Conservation (phyloP, 768 basidiomycete genomes). For the Holtermanniella nyarrowii region DNA sequence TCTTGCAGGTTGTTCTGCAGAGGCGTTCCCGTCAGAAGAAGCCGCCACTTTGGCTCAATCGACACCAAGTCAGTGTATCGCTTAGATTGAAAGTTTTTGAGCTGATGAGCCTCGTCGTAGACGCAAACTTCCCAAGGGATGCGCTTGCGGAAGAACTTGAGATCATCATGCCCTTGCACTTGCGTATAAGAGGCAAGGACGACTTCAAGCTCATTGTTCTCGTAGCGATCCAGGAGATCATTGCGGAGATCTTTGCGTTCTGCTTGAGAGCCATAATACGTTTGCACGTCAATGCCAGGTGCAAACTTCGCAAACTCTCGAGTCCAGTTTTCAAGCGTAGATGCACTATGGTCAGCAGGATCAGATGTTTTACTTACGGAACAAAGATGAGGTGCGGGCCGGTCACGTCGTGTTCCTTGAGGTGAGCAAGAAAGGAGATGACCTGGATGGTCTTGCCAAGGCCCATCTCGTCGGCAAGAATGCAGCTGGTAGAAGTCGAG, state of each 20-base stretch:
- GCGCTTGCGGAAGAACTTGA: constrained; percentile 75
- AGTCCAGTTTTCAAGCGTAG: constrained; percentile 97
- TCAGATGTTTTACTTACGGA: constrained; percentile 54
- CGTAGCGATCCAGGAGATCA: constrained; percentile 53
- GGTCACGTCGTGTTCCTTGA: constrained; percentile 64
- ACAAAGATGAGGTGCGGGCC: constrained; percentile 93
- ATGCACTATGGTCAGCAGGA: constrained; percentile 52
- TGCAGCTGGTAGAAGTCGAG: constrained; percentile 70
- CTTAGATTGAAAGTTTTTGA: constrained; percentile 97
- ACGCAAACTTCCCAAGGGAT: constrained; percentile 91
- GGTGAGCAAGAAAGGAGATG: constrained; percentile 85
- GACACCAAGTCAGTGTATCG: constrained; percentile 81
- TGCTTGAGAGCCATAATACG: constrained; percentile 88
- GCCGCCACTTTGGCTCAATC: constrained; percentile 75
- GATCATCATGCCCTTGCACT: constrained; percentile 74
- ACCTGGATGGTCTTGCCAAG: constrained; percentile 98
- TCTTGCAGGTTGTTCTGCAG: constrained; percentile 54
- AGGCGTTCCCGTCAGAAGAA: constrained; percentile 90
- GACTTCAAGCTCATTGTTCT: constrained; percentile 69
- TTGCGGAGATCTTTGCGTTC: constrained; percentile 66
- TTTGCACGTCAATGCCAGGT: constrained; percentile 70
- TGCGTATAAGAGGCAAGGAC: constrained; percentile 93
- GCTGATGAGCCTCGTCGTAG: constrained; percentile 91
- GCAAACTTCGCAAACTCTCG: constrained; percentile 89
- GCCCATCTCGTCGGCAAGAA: constrained; percentile 98